Evolutionary conservation across 140 eudicot genomes (phyloP), one percentile per base, ranked within the genome.

Genomic region (Bidens hawaiensis): DNA sequence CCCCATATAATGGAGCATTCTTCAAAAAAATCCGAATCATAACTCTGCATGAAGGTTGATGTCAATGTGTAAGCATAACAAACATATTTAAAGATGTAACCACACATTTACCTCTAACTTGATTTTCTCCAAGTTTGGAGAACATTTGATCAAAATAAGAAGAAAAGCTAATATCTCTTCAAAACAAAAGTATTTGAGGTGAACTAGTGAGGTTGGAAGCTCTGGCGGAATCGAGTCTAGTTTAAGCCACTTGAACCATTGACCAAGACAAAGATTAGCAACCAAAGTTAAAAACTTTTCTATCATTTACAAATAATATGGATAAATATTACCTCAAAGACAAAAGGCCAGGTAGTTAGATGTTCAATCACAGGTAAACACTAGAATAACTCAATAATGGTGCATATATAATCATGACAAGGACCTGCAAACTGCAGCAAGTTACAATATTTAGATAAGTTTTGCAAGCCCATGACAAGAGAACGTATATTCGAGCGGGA

Each of bases 61-160:
- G n/a, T n/a, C n/a, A n/a, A n/a, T n/a, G n/a, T n/a, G n/a, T n/a
- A n/a, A n/a, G n/a, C n/a, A n/a, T n/a, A n/a, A n/a, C n/a, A n/a
- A n/a, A n/a, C n/a, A n/a, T n/a, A n/a, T n/a, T n/a, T n/a, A n/a
- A n/a, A n/a, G n/a, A n/a, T n/a, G n/a, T n/a, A n/a, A n/a, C n/a
- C n/a, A n/a, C n/a, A n/a, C n/a, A 27, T 33, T 4, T 33, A 26
- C 41, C 40, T 6, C 11, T n/a, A 27, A 2, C 9, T 6, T 33
- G 7, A 67, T 15, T 23, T 67, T 67, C 38, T 67, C 63, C 63
- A 67, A 51, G 52, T 67, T 67, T 10, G 72, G 72, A 53, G 53
- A 34, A 53, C 53, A 12, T 52, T 41, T 67, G 6, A 53, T 36
- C 27, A 67, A 10, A 46, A 45, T 5, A 45, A 1, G 18, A 7